phyloP scores from a whole-genome alignment of 1,139 yeast genomes.

The Yamadazyma dushanensis region DNA sequence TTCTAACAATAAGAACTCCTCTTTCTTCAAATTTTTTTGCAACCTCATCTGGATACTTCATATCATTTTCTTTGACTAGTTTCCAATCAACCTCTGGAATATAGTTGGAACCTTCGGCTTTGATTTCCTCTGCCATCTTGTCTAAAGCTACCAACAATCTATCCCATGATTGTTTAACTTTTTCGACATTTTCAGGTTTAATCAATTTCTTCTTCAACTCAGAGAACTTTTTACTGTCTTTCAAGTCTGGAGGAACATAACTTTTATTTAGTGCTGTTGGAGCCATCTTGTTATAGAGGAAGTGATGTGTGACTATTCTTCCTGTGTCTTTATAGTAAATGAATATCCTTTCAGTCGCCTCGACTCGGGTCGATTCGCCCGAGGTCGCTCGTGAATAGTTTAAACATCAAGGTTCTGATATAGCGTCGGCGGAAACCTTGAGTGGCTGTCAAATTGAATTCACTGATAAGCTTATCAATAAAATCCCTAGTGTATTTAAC shows the following conservation, averaged over 20 bases:
- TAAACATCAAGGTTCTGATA: no score
- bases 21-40: constrained; percentile 5
- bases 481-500: no score
- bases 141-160: not conserved
- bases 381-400: constrained; percentile 1
- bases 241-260: no score
- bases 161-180: not conserved
- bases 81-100: not conserved
- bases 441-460: no score
- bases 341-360: not conserved
- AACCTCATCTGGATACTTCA: not conserved
- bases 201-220: not conserved
- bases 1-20: constrained; percentile 22
- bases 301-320: no score
- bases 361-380: constrained; percentile 7
- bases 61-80: not conserved
- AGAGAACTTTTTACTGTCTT: no score
- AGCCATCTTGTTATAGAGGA: no score
- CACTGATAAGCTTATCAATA: no score
- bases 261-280: no score
- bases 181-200: not conserved
- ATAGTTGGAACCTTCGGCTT: not conserved
- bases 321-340: no score
- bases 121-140: not conserved
- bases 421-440: no score